phyloP scores from a whole-genome alignment of 2,329 filamentous ascomycete species.

The Talaromyces atroroseus region DNA sequence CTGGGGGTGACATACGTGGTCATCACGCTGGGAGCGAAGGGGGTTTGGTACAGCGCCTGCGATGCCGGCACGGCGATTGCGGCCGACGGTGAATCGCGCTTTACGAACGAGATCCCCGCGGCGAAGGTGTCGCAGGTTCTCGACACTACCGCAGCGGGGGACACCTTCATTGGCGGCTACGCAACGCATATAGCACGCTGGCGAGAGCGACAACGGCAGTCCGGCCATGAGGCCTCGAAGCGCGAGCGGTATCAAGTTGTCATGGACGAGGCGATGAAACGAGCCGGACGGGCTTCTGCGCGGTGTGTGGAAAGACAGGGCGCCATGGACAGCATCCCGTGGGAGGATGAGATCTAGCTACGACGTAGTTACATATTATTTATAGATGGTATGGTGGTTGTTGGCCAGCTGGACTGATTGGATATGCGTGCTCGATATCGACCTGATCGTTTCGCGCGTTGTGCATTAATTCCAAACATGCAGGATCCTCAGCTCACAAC shows the following conservation, averaged over 20 bases:
- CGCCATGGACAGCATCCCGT: constrained; percentile 46
- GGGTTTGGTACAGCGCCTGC: constrained; percentile 62
- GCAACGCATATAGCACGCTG: constrained; percentile 63
- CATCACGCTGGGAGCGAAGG: constrained; percentile 75
- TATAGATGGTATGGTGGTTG: too few species aligned
- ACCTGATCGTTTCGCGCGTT: too few species aligned
- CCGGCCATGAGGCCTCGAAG: constrained; percentile 41
- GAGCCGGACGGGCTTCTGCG: constrained; percentile 41
- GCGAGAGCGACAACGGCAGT: constrained; percentile 42
- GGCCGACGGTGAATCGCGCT: constrained; percentile 25
- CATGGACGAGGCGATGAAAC: constrained; percentile 41
- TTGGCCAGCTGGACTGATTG: too few species aligned
- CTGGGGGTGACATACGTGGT: constrained; percentile 71
- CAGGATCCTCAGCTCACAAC: too few species aligned
- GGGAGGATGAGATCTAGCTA: constrained; percentile 38
- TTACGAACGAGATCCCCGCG: constrained; percentile 49
- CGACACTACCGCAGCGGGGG: constrained; percentile 89
- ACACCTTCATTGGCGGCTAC: constrained; percentile 90
- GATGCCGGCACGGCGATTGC: constrained; percentile 40
- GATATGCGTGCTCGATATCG: too few species aligned
- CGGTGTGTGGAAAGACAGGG: constrained; percentile 41
- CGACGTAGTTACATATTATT: background rate
- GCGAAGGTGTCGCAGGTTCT: constrained; percentile 67
- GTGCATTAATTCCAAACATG: too few species aligned
- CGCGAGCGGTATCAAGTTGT: constrained; percentile 36